A percentile compares a stretch with the other conserved stretches of the same genome.
Conservation (phyloP, 345 rosid species). For the Eucalyptus marginata region DNA sequence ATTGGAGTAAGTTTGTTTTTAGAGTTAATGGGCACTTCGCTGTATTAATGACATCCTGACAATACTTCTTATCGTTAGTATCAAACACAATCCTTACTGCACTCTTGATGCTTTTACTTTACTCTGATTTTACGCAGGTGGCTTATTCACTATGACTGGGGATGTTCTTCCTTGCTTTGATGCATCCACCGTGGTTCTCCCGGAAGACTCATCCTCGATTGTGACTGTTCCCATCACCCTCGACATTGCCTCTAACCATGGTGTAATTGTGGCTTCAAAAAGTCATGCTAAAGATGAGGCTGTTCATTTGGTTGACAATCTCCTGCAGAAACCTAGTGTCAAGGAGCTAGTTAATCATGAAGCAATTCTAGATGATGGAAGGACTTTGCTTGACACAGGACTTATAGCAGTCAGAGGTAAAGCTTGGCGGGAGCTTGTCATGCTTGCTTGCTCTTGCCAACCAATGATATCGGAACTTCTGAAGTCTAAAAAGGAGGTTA, state of each 20-base stretch:
- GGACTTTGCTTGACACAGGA: conserved; percentile 91
- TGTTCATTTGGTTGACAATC: conserved; percentile 63
- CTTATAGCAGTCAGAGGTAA: conserved; percentile 81
- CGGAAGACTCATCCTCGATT: conserved; percentile 71
- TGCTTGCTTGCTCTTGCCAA: conserved; percentile 69
- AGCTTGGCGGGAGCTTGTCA: conserved; percentile 80
- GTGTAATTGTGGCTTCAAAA: conserved; percentile 79
- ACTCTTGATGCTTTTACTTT: background rate
- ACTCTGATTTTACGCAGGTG: conserved; percentile 36
- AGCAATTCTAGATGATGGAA: conserved; percentile 83
- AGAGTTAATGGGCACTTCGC: background rate
- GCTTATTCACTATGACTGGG: conserved; percentile 90
- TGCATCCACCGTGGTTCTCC: conserved; percentile 65
- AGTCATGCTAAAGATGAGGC: conserved; percentile 15
- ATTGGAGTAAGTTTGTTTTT: background rate
- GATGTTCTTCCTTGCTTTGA: conserved; percentile 99
- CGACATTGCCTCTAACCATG: conserved; percentile 92
- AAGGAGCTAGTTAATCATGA: conserved; percentile 59
- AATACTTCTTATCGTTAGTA: background rate
- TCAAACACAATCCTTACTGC: background rate
- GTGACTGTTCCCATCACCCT: conserved; percentile 93
- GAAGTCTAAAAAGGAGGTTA: conserved; percentile 53
- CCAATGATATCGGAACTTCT: conserved; percentile 71
- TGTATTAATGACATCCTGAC: background rate
- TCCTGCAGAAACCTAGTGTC: conserved; percentile 78